These are phyloP conservation scores for Diutina ranongensis DNA, from an alignment of 1,139 yeast species.

Conservation along the genomic window DNA sequence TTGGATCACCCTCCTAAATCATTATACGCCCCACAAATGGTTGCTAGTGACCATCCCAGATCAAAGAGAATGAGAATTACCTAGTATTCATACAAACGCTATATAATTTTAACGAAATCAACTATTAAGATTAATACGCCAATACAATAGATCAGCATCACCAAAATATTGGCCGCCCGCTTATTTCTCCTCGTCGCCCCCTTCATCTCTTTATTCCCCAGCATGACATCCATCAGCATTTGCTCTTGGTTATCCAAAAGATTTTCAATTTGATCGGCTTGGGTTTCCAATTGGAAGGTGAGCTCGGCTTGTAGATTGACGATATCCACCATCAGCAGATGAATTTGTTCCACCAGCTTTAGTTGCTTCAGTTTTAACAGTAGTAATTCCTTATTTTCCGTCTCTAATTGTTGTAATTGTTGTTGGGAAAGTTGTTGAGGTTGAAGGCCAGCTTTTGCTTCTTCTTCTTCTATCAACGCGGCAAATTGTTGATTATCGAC, in stretches of 20 bases:
- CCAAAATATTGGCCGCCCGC: constrained; percentile 56
- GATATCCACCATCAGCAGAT: constrained; percentile 69
- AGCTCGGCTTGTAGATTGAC: constrained; percentile 70
- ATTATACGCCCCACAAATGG: not conserved
- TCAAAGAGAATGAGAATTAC: not conserved
- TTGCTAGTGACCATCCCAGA: not conserved
- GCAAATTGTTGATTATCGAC: constrained; percentile 1
- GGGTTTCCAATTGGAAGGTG: constrained; percentile 62
- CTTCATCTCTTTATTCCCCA: constrained; percentile 65
- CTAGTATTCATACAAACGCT: not conserved
- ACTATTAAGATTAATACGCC: constrained; percentile 1
- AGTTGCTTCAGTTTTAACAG: constrained; percentile 54
- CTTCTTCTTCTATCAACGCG: constrained; percentile 11
- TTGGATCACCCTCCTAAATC: not conserved
- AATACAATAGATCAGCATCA: constrained; percentile 14
- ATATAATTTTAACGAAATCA: constrained; percentile 1
- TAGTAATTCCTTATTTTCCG: constrained; percentile 62
- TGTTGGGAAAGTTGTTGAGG: constrained; percentile 32
- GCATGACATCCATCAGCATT: constrained; percentile 52
- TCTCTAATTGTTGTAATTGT: constrained; percentile 57
- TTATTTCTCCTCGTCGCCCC: constrained; percentile 66
- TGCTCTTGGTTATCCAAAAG: constrained; percentile 63
- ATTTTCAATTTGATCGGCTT: constrained; percentile 59
- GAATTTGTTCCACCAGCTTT: constrained; percentile 57
- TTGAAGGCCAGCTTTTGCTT: constrained; percentile 7